Base-by-base conservation (phyloP, 106 monocot species). In the Alisma plantagoaquatica region DNA sequence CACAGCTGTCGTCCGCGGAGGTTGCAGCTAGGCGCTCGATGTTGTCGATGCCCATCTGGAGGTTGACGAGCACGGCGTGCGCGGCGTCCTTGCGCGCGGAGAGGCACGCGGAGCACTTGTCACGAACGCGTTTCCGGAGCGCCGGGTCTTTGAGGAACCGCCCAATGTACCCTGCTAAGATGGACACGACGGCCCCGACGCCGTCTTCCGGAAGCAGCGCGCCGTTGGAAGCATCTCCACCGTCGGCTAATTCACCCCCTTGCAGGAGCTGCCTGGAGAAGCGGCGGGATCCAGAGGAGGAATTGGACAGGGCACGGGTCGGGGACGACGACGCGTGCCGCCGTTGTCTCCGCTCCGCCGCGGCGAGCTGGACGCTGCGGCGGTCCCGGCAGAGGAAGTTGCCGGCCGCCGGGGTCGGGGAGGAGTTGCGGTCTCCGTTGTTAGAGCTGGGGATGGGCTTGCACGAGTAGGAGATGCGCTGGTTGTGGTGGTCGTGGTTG, bases 41-140 rank as follows among this genome's bases (percentile, higher is more conserved):
- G 69, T 49, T 69, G 20, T 75, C 75, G 51, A 85, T 73, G 14
- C 62, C 84, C 24, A 85, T 68, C 54, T 76, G 69, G 43, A 80
- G 68, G 61, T 80, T 85, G 10, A 75, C 58, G 12, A 85, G 46
- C 41, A 67, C 69, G 18, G 69, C 70, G 27, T 77, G 74, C 12
- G 75, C 57, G 23, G 55, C 46, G 12, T 52, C 52, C 61, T 43
- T 71, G 18, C 60, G 14, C 46, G 5, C 21, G 10, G 61, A 55
- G 30, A 72, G 46, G 60, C 71, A 64, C 4, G 66, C 63, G 12
- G 38, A 15, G 63, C 76, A 80, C 32, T 63, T 65, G 23, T 80
- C 66, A 3, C 76, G 61, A n/a, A 80, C n/a, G 9, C 19, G 29
- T 22, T 38, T 63, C 24, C 86, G 55, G 66, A 86, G 74, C 10